These are phyloP conservation scores for Aspergillus ellipticus DNA, from an alignment of 495 filamentous ascomycete species.

Conservation along the genomic window DNA sequence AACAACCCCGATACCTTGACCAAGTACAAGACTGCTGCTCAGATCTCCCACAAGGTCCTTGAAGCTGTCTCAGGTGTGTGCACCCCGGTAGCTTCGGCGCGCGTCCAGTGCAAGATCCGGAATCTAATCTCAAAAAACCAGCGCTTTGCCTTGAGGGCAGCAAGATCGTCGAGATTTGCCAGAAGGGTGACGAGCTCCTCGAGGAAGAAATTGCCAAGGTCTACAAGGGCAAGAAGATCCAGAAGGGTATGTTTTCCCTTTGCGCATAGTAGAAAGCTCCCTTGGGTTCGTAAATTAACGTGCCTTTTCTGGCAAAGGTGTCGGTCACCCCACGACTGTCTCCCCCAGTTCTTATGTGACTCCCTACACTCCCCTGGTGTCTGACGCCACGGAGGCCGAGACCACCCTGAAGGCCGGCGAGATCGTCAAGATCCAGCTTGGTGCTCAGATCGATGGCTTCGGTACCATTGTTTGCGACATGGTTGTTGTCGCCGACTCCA, in stretches of 20 bases:
- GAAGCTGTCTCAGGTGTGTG: constrained; percentile 68
- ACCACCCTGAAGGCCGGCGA: constrained; percentile 77
- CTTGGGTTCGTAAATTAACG: constrained; percentile 12
- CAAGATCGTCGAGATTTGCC: constrained; percentile 89
- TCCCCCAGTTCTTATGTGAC: constrained; percentile 93
- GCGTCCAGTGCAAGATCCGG: background rate
- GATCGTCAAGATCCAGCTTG: constrained; percentile 91
- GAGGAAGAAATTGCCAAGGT: constrained; percentile 93
- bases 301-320: constrained; percentile 50
- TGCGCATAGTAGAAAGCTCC: background rate
- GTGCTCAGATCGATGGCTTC: constrained; percentile 97
- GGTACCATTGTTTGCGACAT: constrained; percentile 95
- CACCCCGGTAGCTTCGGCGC: background rate
- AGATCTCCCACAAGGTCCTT: constrained; percentile 92
- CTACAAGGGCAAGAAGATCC: constrained; percentile 95
- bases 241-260: constrained; percentile 63
- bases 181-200: constrained; percentile 91
- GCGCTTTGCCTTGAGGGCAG: constrained; percentile 76
- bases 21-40: constrained; percentile 95
- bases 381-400: constrained; percentile 79
- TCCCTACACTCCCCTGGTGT: constrained; percentile 86
- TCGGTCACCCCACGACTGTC: constrained; percentile 91
- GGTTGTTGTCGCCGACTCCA: constrained; percentile 56
- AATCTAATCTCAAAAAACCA: constrained; percentile 36
- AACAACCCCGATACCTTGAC: constrained; percentile 96